Conservation (phyloP, 495 filamentous ascomycete genomes). For the Neurospora sp. region DNA sequence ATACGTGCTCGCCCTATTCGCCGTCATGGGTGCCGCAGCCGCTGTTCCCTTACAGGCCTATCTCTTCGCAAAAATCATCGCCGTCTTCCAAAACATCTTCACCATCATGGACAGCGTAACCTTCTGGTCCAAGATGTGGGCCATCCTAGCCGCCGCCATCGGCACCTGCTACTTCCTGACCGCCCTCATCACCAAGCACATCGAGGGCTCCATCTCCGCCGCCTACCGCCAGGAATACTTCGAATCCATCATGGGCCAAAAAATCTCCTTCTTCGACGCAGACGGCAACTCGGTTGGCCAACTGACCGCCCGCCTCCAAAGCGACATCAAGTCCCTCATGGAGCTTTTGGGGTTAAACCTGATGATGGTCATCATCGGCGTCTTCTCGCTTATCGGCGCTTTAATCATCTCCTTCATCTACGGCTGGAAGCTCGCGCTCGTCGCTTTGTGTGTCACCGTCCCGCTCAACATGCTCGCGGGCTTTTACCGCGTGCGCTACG, state of each 20-base stretch:
- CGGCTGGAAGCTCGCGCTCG: conserved; percentile 49
- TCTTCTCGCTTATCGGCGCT: conserved; percentile 39
- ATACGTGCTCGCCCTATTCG: conserved; percentile 27
- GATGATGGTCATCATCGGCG: conserved; percentile 39
- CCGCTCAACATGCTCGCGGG: conserved; percentile 38
- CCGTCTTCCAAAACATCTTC: conserved; percentile 23
- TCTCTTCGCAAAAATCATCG: conserved; percentile 34
- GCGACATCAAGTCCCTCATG: conserved; percentile 51
- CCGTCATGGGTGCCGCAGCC: conserved; percentile 29
- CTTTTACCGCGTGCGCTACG: conserved; percentile 43
- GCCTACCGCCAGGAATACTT: conserved; percentile 52
- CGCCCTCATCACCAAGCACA: conserved; percentile 19
- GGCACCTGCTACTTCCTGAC: conserved; percentile 32
- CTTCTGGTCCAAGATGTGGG: conserved; percentile 43
- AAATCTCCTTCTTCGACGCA: conserved; percentile 54
- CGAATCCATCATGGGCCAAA: conserved; percentile 44
- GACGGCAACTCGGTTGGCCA: conserved; percentile 53
- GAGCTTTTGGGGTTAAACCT: conserved; percentile 51
- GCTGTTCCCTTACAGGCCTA: conserved; percentile 32
- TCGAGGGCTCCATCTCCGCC: conserved; percentile 33
- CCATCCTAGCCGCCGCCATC: conserved; percentile 29
- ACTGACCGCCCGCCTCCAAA: conserved; percentile 46
- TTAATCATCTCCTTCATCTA: conserved; percentile 43
- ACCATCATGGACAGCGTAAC: conserved; percentile 19
- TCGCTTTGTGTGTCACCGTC: conserved; percentile 39